Evolutionary conservation across 2,329 filamentous ascomycete species (phyloP), one percentile per base, ranked within the genome.

Genomic region (Septoria linicola): DNA sequence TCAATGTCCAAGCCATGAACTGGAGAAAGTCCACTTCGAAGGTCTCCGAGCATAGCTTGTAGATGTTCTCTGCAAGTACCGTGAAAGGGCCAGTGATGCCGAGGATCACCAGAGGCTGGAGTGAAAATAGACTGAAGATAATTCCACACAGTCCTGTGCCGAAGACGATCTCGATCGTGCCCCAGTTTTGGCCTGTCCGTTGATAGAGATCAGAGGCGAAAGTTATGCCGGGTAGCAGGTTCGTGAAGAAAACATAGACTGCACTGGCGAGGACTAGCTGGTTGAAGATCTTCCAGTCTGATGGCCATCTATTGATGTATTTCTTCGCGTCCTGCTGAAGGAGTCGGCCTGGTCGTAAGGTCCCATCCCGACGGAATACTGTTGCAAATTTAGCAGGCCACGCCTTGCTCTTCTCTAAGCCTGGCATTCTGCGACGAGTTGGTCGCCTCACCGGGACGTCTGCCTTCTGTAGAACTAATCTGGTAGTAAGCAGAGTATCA

Each of bases 1-100:
- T 82, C 30, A 84, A 73, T 2, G 80, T 77, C 82, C 82, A 86
- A 2, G 83, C 80, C 81, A 85, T 85, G 63, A 85, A 80, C 1
- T 80, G 76, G n/a, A 86, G 71, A 63, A 84, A 86, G 16, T 79
- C 72, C 43, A 83, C 76, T 73, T 80, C 51, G 45, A 85, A 83
- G 3, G 72, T 75, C 16, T 77, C 69, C 17, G 72, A 65, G 60
- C 80, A 84, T 32, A 85, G 64, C 4, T 76, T 70, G 62, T 84
- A 85, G 50, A 85, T 81, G 54, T 83, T 83, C 67, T 85, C 82
- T 2, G 81, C 81, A 35, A 85, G 69, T 2, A 85, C 81, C n/a
- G 81, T 81, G 60, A 85, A 85, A 2, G 82, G 82, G 0, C 82
- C 83, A 5, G 82, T 85, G 6, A 85, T 81, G 3, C 82, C 82